phyloP scores from a whole-genome alignment of 2,329 filamentous ascomycete species.

The Ceratocystis albifundus region DNA sequence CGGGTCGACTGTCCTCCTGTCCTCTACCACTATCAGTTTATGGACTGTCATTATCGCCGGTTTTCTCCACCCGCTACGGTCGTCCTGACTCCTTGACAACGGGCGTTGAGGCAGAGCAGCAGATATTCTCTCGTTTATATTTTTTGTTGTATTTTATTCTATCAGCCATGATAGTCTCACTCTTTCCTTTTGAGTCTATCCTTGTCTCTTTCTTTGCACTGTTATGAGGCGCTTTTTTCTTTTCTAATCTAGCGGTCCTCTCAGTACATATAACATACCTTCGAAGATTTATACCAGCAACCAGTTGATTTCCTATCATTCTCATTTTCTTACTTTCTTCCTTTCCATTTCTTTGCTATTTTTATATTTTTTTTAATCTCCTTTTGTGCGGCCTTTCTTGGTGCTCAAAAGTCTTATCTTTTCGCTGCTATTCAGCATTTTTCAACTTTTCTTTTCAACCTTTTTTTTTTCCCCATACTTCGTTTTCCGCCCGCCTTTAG shows the following conservation, averaged over 20 bases:
- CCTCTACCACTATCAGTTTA: not conserved
- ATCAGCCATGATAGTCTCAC: not conserved
- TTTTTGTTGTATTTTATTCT: not conserved
- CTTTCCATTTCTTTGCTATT: not conserved
- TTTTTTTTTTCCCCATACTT: slow-evolving; percentile 6
- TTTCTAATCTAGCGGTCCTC: not conserved
- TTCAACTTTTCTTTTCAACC: not conserved
- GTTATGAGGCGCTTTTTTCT: not conserved
- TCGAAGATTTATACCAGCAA: not conserved
- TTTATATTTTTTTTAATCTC: not conserved
- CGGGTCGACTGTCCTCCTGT: not conserved
- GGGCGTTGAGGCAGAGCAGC: slow-evolving; percentile 8
- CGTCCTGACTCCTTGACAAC: slow-evolving; percentile 13
- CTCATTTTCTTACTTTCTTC: not conserved
- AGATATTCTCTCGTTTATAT: slow-evolving; percentile 23
- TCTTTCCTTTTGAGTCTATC: slow-evolving; percentile 11
- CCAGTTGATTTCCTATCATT: not conserved
- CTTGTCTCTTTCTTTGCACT: slow-evolving; percentile 1
- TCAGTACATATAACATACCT: slow-evolving; percentile 11
- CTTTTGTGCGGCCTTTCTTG: not conserved
- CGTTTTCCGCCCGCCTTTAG: slow-evolving; percentile 13
- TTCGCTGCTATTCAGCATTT: not conserved
- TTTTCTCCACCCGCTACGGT: slow-evolving; percentile 1
- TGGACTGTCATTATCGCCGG: not conserved
- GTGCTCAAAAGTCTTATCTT: not conserved